These are phyloP conservation scores for Lathyrus tuberosus DNA, from an alignment of 306 rosid species.

Conservation along the genomic window DNA sequence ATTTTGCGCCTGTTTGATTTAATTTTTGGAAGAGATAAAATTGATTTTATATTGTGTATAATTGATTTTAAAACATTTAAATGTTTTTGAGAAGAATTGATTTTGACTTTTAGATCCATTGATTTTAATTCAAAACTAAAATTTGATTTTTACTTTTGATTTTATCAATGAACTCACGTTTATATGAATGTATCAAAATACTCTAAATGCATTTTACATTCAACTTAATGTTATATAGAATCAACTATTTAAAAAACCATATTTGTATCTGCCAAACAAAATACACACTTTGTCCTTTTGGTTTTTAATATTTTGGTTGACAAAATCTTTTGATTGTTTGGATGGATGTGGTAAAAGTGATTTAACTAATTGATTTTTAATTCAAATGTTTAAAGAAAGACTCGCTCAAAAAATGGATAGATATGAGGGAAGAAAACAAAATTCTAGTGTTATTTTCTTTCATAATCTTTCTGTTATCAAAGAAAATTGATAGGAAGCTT, in stretches of 20 bases:
- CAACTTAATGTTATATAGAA: not conserved
- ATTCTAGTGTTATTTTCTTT: too few species aligned
- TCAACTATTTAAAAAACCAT: not conserved
- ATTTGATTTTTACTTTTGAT: not conserved
- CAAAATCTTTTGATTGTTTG: not conserved
- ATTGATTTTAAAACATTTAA: too few species aligned
- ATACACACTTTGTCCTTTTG: not conserved
- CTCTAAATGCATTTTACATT: not conserved
- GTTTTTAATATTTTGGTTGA: not conserved
- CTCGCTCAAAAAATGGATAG: not conserved
- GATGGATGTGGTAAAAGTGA: not conserved
- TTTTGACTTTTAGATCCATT: not conserved
- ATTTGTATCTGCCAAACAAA: not conserved
- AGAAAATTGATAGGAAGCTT: not conserved
- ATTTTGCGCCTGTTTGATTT: not conserved
- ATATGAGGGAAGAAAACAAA: not conserved
- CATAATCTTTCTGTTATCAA: too few species aligned
- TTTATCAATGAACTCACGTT: not conserved
- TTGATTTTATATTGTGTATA: too few species aligned
- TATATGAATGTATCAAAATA: not conserved
- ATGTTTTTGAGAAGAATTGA: not conserved
- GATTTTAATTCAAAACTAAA: not conserved
- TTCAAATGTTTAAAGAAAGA: not conserved
- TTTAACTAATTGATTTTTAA: not conserved
- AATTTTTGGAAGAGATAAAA: not conserved